Evolutionary conservation across 2,329 filamentous ascomycete species (phyloP), one percentile per base, ranked within the genome.

Genomic region (Talaromyces albobiverticillius): DNA sequence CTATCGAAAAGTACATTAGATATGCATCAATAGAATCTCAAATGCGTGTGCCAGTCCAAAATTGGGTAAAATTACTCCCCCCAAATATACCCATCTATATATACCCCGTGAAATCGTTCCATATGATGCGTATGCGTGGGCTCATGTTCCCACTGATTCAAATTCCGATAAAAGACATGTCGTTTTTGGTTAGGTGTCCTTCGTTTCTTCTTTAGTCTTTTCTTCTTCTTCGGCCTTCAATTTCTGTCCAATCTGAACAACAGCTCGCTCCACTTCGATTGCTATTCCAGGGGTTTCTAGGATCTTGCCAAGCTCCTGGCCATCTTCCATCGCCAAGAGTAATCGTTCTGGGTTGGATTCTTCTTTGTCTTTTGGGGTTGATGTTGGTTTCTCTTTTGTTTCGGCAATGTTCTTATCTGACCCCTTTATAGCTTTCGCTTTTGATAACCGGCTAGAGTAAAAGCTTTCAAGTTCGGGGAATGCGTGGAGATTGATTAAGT

Each of bases 181-280:
- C n/a, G n/a, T n/a, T n/a, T n/a, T n/a, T n/a, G n/a, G n/a, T n/a
- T n/a, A n/a, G n/a, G n/a, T n/a, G n/a, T n/a, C n/a, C n/a, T n/a
- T n/a, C n/a, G n/a, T n/a, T n/a, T n/a, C n/a, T n/a, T n/a, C n/a
- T n/a, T n/a, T n/a, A n/a, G n/a, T n/a, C n/a, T n/a, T n/a, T n/a
- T n/a, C n/a, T n/a, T n/a, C n/a, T n/a, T n/a, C n/a, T n/a, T n/a
- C n/a, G n/a, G n/a, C n/a, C n/a, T 65, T 55, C 8, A 76, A 61
- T 36, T 72, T 66, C 52, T 72, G 67, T 31, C 69, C 79, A 2
- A 92, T 85, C 70, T 93, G 89, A 77, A 85, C 85, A 55, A 90
- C 84, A 4, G 89, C 89, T 41, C 89, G 77, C 64, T 92, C 88
- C 0, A 91, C 78, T 67, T 92, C 89, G 14, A 86, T 75, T 52